A percentile compares a stretch with the other conserved stretches of the same genome.
Evolutionary conservation across 1,139 yeast genomes (phyloP).

Genomic region (Sugiyamaella grinbergsii): DNA sequence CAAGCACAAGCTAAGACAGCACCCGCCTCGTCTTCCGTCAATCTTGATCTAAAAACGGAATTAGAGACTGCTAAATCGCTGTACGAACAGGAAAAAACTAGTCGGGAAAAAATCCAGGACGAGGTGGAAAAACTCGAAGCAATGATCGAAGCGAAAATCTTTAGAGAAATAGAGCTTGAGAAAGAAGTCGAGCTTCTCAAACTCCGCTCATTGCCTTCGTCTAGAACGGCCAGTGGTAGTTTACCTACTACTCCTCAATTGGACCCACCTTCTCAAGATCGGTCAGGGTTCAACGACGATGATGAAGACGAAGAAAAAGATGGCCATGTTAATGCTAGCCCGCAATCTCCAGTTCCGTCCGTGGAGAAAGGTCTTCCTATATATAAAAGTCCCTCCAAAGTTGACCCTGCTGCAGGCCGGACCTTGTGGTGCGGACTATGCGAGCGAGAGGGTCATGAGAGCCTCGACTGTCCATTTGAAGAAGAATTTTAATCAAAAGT

Average conservation of each 20-base stretch:
- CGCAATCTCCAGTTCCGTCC: neutral
- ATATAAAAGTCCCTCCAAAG: conserved; percentile 35
- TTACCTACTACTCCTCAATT: conserved; percentile 14
- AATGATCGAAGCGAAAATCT: conserved; percentile 38
- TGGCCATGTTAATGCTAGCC: conserved; percentile 38
- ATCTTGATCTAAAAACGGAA: neutral
- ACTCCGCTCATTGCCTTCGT: conserved; percentile 31
- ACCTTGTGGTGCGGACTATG: conserved; percentile 89
- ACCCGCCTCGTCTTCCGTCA: neutral
- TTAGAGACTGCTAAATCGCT: neutral
- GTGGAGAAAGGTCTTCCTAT: conserved; percentile 8
- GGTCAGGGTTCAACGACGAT: neutral
- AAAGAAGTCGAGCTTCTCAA: conserved; percentile 37
- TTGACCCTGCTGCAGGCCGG: conserved; percentile 76
- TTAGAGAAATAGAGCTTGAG: conserved; percentile 38
- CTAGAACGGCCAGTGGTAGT: conserved; percentile 15
- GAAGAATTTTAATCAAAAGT: conserved; percentile 52
- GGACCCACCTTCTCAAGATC: neutral
- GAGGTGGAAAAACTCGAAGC: conserved; percentile 38
- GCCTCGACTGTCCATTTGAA: conserved; percentile 85
- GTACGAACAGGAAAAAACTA: conserved; percentile 12
- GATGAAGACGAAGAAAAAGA: conserved; percentile 19
- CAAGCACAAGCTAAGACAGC: neutral
- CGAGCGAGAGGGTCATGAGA: conserved; percentile 85
- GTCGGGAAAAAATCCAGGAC: conserved; percentile 24